Evolutionary conservation across 140 eudicot species (phyloP), one percentile per base, ranked within the genome.

Genomic region (Stevia rebaudiana): DNA sequence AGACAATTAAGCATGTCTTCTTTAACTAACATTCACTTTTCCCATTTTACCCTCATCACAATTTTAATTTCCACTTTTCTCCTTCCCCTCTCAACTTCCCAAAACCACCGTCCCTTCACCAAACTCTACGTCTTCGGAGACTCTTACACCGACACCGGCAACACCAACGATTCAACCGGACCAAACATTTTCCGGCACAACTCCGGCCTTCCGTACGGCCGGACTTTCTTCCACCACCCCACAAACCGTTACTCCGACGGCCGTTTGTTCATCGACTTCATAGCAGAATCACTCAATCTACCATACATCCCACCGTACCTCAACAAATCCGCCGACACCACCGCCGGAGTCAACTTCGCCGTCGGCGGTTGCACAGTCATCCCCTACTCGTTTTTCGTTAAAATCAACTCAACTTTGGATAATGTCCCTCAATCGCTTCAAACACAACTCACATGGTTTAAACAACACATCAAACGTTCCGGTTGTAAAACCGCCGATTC

Each of bases 241-340:
- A 84, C 87, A 22, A 78, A 81, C 67, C 64, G 92, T 12, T 84
- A 81, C 71, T 84, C 84, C 19, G 82, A 84, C 36, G 87, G 95
- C 48, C 83, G 82, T 42, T 54, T 84, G 0, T 68, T 84, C 42
- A 75, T 84, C 52, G 94, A 84, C 79, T 81, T 76, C 69, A 58
- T 76, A 11, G 76, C 84, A 8, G 51, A 71, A 36, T 28, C 74
- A 11, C 70, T 77, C 5, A 66, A 74, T 52, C 57, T 84, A 28
- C 90, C 90, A 0, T 71, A 67, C 24, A 17, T 78, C 12, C 70
- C 80, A 5, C 84, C 90, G 3, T 81, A 80, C 46, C 79, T 57
- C 10, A 50, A 74, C 57, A 74, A 33, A 15, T 16, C 31, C 5
- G 61, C 63, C 6, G 52, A 68, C 43, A 39, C 58, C 33, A 17